Conservation (phyloP, 1,284 basidiomycete genomes). For the Crepidotus sp. region DNA sequence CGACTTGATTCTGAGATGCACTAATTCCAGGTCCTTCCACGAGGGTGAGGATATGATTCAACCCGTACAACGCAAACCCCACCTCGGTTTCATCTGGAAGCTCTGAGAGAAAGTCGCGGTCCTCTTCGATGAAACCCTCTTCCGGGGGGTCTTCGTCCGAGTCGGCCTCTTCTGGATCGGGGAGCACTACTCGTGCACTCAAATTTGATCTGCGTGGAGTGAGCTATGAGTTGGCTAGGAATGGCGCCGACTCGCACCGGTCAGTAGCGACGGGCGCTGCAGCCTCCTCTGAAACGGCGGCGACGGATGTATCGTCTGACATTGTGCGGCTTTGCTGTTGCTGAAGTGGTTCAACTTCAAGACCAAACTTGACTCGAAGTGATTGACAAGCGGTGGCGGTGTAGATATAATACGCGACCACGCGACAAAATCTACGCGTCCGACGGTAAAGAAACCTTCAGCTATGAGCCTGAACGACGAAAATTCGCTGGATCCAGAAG, state of each 20-base stretch:
- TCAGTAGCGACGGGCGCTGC: neutral
- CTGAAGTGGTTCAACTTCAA: neutral
- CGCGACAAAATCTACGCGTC: too few relatives aligned
- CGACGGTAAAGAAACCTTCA: too few relatives aligned
- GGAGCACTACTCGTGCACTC: constrained; percentile 39
- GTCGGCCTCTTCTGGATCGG: constrained; percentile 32
- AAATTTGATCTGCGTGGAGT: constrained; percentile 1
- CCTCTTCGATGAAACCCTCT: constrained; percentile 27
- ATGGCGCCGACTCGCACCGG: neutral
- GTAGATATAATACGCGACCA: constrained; percentile 2
- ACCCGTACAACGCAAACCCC: constrained; percentile 17
- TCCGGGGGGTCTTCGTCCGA: constrained; percentile 36
- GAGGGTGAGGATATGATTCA: constrained; percentile 9
- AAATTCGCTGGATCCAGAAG: neutral
- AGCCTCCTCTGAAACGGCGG: neutral
- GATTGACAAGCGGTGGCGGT: constrained; percentile 3
- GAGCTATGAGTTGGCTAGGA: neutral
- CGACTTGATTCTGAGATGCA: constrained; percentile 72
- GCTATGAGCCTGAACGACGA: neutral
- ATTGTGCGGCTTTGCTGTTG: neutral
- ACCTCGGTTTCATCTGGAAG: constrained; percentile 67
- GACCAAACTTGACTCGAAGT: neutral
- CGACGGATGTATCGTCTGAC: constrained; percentile 1
- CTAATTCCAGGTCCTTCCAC: constrained; percentile 80
- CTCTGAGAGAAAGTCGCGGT: constrained; percentile 44